Percentiles rank a stretch among this genome's conserved stretches.
phyloP scores from a whole-genome alignment of 371 early-diverging fungal genomes.

The Blakeslea trispora region DNA sequence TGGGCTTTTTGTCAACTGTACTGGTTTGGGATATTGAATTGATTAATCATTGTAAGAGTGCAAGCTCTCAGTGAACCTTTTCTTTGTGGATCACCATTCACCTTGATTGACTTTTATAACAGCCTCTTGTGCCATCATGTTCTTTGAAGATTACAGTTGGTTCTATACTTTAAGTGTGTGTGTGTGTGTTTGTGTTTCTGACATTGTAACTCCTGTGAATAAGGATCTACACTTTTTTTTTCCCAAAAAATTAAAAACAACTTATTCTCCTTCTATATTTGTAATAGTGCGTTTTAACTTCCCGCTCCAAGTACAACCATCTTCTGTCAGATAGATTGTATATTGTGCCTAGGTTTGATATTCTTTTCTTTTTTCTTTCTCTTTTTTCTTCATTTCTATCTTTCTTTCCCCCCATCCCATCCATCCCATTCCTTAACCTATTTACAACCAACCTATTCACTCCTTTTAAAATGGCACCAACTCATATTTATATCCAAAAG shows the following conservation, averaged over 20 bases:
- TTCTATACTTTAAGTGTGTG: too few species aligned
- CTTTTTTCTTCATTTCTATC: neutral
- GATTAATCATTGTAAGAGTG: too few species aligned
- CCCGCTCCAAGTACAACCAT: neutral
- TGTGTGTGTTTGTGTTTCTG: too few species aligned
- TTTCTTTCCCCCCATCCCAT: neutral
- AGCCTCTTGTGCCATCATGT: too few species aligned
- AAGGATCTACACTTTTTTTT: too few species aligned
- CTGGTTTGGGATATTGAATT: too few species aligned
- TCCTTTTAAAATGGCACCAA: conserved; percentile 1
- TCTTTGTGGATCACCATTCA: too few species aligned
- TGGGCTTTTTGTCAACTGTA: too few species aligned
- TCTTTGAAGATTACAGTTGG: too few species aligned
- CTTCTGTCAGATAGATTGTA: neutral
- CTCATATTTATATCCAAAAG: neutral
- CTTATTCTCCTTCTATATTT: neutral
- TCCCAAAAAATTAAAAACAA: neutral
- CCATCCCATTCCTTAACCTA: neutral
- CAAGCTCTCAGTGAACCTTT: too few species aligned
- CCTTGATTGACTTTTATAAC: too few species aligned
- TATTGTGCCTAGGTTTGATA: neutral
- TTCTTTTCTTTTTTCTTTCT: neutral
- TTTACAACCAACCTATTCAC: neutral
- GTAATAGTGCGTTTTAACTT: conserved; percentile 2
- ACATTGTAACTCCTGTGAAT: too few species aligned